phyloP scores from a whole-genome alignment of 306 rosid species.

The Sechiopsis laciniata region DNA sequence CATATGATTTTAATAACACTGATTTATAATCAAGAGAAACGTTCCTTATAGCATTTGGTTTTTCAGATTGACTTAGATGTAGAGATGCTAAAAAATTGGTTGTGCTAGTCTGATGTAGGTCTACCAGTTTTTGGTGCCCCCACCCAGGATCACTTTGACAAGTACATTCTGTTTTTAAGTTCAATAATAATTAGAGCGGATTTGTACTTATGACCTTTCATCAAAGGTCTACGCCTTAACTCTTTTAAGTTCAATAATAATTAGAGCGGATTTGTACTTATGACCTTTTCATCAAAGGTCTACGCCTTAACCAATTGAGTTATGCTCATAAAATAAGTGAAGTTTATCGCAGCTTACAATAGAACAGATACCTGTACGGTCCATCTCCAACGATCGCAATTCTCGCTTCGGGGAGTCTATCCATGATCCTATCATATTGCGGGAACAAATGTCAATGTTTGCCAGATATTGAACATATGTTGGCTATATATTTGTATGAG shows the following conservation, averaged over 20 bases:
- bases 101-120: neutral
- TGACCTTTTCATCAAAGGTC: too few species aligned
- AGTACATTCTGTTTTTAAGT: too few species aligned
- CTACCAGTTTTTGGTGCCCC: neutral
- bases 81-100: neutral
- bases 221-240: too few species aligned
- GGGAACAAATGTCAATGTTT: slow-evolving; percentile 15
- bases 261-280: too few species aligned
- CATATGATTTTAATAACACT: too few species aligned
- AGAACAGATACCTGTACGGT: slow-evolving; percentile 63
- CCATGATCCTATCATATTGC: slow-evolving; percentile 65
- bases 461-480: neutral
- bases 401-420: slow-evolving; percentile 77
- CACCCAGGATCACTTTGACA: too few species aligned
- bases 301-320: too few species aligned
- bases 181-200: too few species aligned
- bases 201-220: too few species aligned
- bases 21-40: neutral
- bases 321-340: too few species aligned
- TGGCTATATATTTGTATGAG: neutral
- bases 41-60: neutral
- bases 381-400: slow-evolving; percentile 95
- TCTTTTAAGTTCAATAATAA: too few species aligned
- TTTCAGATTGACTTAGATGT: neutral
- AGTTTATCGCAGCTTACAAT: neutral